phyloP scores from a whole-genome alignment of 495 filamentous ascomycete genomes.

The Aspergillus affinis region DNA sequence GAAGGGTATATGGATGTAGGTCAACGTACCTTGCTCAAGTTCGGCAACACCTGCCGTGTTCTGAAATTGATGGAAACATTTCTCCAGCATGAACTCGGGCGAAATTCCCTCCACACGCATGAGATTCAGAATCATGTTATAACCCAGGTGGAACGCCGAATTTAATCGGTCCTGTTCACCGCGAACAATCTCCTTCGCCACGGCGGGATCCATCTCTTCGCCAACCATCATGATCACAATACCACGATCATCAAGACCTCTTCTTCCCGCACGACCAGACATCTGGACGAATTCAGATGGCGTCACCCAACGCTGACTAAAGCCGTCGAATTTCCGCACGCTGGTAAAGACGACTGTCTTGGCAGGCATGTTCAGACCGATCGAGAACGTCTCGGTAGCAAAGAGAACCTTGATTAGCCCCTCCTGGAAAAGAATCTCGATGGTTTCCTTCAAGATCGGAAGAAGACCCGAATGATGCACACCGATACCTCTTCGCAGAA shows the following conservation, averaged over 20 bases:
- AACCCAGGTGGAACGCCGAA: conserved; percentile 96
- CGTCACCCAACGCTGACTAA: conserved; percentile 77
- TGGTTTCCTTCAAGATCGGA: conserved; percentile 96
- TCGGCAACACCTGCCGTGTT: conserved; percentile 80
- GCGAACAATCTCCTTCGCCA: conserved; percentile 90
- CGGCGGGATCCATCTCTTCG: conserved; percentile 91
- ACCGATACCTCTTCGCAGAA: conserved; percentile 88
- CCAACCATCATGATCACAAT: conserved; percentile 99
- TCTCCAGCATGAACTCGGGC: conserved; percentile 94
- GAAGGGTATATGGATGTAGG: neutral
- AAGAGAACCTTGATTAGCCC: conserved; percentile 97
- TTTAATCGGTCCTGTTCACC: conserved; percentile 96
- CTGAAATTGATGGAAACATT: conserved; percentile 98
- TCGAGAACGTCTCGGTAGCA: conserved; percentile 97
- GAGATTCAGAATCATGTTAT: conserved; percentile 98
- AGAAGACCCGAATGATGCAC: conserved; percentile 95
- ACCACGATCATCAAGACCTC: conserved; percentile 96
- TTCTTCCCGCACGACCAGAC: conserved; percentile 92
- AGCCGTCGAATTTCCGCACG: conserved; percentile 91
- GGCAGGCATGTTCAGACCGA: conserved; percentile 98
- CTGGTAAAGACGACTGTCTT: conserved; percentile 98
- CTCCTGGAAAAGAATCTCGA: conserved; percentile 98
- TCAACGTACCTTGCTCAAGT: conserved; percentile 63
- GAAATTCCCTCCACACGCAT: conserved; percentile 95
- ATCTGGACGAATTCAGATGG: conserved; percentile 98